Percentiles rank a stretch among this genome's conserved stretches.
Conservation (phyloP, 129 eudicot genomes). For the Helichrysum umbraculigerum region DNA sequence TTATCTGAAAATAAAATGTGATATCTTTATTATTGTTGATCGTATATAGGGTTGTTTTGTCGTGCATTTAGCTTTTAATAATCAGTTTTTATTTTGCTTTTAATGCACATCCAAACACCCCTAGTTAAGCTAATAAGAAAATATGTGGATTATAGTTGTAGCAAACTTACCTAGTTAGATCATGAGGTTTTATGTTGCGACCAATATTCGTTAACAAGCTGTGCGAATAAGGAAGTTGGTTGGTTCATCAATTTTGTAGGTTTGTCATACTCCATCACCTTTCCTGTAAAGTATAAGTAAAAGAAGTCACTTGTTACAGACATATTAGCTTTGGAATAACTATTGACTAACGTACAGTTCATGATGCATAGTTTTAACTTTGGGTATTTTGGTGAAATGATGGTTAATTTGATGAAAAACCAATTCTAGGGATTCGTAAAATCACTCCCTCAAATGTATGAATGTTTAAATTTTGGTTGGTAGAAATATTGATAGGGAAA, state of each 20-base stretch:
- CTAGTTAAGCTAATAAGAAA: background rate
- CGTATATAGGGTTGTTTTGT: background rate
- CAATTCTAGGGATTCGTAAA: no score
- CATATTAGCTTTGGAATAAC: background rate
- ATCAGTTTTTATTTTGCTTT: background rate
- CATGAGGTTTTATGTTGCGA: slow-evolving; percentile 30
- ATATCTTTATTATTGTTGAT: slow-evolving; percentile 19
- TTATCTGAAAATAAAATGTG: slow-evolving; percentile 3
- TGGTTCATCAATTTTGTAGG: slow-evolving; percentile 49
- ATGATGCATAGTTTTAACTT: no score
- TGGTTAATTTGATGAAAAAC: no score
- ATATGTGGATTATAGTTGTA: background rate
- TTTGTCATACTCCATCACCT: slow-evolving; percentile 60
- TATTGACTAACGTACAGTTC: no score
- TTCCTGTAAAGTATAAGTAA: slow-evolving; percentile 37
- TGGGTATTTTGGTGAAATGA: no score
- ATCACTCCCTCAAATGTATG: no score
- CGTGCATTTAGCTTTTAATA: background rate
- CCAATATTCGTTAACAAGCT: slow-evolving; percentile 69
- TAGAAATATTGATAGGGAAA: background rate
- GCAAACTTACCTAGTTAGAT: slow-evolving; percentile 18
- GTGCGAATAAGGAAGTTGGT: slow-evolving; percentile 48
- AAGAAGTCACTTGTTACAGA: background rate
- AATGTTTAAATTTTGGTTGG: background rate
- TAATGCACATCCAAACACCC: background rate